Conservation (phyloP, 257 asterid species). For the Dorcoceras hygrometricum region DNA sequence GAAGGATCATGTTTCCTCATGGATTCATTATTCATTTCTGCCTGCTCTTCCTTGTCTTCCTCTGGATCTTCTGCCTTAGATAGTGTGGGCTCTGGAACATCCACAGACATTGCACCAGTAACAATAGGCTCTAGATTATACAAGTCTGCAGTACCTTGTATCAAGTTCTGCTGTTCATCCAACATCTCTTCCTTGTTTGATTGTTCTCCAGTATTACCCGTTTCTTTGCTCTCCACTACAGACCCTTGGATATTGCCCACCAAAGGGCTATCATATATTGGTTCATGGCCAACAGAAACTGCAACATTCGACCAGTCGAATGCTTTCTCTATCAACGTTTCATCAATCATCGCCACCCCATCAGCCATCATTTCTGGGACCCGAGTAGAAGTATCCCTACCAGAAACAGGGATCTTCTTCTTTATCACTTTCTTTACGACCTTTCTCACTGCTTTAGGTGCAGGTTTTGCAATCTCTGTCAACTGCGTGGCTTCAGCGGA, state of each 20-base stretch:
- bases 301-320: conserved; percentile 18
- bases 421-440: conserved; percentile 42
- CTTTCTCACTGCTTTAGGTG: conserved; percentile 35
- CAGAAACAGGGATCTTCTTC: conserved; percentile 30
- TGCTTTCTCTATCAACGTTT: conserved; percentile 8
- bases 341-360: conserved; percentile 19
- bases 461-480: conserved; percentile 33
- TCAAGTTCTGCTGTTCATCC: conserved; percentile 18
- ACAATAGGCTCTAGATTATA: conserved; percentile 22
- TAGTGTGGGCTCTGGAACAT: conserved; percentile 28
- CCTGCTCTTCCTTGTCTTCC: conserved; percentile 27
- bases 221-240: conserved; percentile 22
- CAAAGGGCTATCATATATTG: conserved; percentile 19
- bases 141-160: conserved; percentile 23
- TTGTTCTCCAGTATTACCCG: conserved; percentile 22
- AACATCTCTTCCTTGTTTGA: conserved; percentile 25
- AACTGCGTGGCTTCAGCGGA: conserved; percentile 28
- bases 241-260: conserved; percentile 22
- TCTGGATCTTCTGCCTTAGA: conserved; percentile 25
- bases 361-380: conserved; percentile 23
- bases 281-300: conserved; percentile 23
- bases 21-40: conserved; percentile 25
- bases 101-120: conserved; percentile 25
- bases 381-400: conserved; percentile 28
- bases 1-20: conserved; percentile 36